Evolutionary conservation across 306 rosid genomes (phyloP).

Genomic region (Oemleria cerasiformis): DNA sequence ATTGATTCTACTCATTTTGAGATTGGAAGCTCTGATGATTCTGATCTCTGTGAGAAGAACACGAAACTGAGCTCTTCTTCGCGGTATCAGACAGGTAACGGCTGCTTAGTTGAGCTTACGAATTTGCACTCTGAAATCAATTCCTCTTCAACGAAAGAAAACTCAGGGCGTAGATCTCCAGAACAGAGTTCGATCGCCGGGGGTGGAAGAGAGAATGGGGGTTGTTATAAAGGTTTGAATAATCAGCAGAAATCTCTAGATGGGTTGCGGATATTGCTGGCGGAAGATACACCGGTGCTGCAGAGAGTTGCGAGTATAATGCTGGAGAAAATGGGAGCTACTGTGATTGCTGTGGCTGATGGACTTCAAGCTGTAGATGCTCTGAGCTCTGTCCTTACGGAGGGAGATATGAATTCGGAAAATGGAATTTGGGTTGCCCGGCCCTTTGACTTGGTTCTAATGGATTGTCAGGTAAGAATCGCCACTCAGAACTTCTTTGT

Average conservation of each 20-base stretch:
- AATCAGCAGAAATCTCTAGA: constrained; percentile 67
- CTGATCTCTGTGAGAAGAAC: constrained; percentile 54
- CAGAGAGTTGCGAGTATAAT: constrained; percentile 95
- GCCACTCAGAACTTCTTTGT: background rate
- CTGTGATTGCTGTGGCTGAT: constrained; percentile 78
- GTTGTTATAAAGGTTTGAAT: constrained; percentile 37
- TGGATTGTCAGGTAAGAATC: constrained; percentile 94
- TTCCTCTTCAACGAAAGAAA: constrained; percentile 35
- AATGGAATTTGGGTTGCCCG: constrained; percentile 36
- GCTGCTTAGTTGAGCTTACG: constrained; percentile 56
- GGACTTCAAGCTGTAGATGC: constrained; percentile 96
- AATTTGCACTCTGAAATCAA: constrained; percentile 35
- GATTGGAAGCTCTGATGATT: constrained; percentile 72
- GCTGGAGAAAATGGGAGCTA: constrained; percentile 98
- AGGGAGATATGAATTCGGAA: constrained; percentile 41
- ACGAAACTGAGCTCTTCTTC: constrained; percentile 36
- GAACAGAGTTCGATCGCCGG: constrained; percentile 28
- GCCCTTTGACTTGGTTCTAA: constrained; percentile 77
- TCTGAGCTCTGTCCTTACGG: constrained; percentile 40
- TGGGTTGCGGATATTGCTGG: constrained; percentile 80
- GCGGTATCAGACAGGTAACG: constrained; percentile 33
- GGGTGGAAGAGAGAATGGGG: constrained; percentile 25
- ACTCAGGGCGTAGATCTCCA: constrained; percentile 23
- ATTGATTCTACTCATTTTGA: constrained; percentile 85
- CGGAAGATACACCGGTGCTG: constrained; percentile 93